These are phyloP conservation scores for Cladosporium halotolerans DNA, from an alignment of 2,329 filamentous ascomycete genomes.

Conservation along the genomic window DNA sequence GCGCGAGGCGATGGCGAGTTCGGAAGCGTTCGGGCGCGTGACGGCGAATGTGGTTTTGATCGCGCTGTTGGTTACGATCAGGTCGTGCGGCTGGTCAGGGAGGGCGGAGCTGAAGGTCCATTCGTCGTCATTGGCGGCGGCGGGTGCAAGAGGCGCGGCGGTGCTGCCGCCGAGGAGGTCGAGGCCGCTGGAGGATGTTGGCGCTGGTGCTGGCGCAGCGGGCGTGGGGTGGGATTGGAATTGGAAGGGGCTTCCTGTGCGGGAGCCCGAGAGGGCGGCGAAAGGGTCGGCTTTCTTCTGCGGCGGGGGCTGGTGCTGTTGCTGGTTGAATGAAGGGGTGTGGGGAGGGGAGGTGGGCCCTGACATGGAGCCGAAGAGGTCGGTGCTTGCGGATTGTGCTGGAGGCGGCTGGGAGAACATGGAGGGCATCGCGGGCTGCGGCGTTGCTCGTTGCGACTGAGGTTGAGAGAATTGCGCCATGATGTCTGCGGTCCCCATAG, in stretches of 20 bases:
- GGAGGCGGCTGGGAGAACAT: constrained; percentile 21
- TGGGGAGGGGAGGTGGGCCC: constrained; percentile 43
- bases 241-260: constrained; percentile 45
- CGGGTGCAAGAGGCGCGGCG: too few species aligned
- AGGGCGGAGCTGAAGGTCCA: constrained; percentile 90
- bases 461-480: constrained; percentile 31
- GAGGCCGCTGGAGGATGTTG: constrained; percentile 17
- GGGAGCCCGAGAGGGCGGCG: constrained; percentile 50
- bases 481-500: constrained; percentile 23
- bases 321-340: constrained; percentile 41
- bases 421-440: constrained; percentile 16
- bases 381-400: constrained; percentile 45
- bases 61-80: constrained; percentile 58
- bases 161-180: constrained; percentile 24
- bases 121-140: constrained; percentile 63
- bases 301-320: constrained; percentile 19
- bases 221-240: constrained; percentile 38
- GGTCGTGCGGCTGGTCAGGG: constrained; percentile 58
- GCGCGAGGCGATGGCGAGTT: constrained; percentile 65
- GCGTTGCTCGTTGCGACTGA: constrained; percentile 15
- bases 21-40: constrained; percentile 49
- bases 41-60: constrained; percentile 70
- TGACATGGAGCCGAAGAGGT: constrained; percentile 51
- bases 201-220: constrained; percentile 16
- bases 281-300: constrained; percentile 52